Evolutionary conservation across 257 asterid genomes (phyloP).

Genomic region (Apocynum venetum): DNA sequence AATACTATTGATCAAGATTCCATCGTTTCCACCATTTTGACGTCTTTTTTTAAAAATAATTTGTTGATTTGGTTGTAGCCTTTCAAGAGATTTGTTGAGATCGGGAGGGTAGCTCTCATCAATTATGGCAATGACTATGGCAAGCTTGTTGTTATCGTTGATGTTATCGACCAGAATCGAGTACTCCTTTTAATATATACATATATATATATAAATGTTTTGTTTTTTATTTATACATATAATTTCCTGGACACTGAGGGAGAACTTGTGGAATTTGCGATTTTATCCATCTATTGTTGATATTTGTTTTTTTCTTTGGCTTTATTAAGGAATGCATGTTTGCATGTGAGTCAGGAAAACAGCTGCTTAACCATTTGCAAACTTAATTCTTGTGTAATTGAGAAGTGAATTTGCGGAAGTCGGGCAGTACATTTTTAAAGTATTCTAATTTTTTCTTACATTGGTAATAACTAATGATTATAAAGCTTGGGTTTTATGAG

Average conservation of each 20-base stretch:
- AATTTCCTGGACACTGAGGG: neutral
- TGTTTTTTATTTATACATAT: neutral
- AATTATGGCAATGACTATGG: conserved; percentile 88
- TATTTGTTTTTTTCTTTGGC: neutral
- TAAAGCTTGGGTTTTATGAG: neutral
- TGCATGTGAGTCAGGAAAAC: neutral
- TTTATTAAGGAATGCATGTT: neutral
- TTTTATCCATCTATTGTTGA: neutral
- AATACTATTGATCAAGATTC: neutral
- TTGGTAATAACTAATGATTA: neutral
- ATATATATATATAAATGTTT: neutral
- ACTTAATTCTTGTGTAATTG: neutral
- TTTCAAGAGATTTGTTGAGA: conserved; percentile 92
- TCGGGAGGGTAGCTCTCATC: conserved; percentile 84
- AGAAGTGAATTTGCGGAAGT: neutral
- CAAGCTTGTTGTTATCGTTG: conserved; percentile 79
- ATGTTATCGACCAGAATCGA: conserved; percentile 82
- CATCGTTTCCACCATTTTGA: neutral
- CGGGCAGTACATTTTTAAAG: neutral
- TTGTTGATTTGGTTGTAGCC: conserved; percentile 37
- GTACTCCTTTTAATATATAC: conserved; percentile 22
- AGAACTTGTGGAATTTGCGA: neutral
- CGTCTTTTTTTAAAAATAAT: neutral
- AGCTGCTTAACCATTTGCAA: neutral
- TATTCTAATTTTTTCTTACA: neutral